These are phyloP conservation scores for Micractinium sp. DNA, from an alignment of 139 green algal genomes.

Conservation along the genomic window DNA sequence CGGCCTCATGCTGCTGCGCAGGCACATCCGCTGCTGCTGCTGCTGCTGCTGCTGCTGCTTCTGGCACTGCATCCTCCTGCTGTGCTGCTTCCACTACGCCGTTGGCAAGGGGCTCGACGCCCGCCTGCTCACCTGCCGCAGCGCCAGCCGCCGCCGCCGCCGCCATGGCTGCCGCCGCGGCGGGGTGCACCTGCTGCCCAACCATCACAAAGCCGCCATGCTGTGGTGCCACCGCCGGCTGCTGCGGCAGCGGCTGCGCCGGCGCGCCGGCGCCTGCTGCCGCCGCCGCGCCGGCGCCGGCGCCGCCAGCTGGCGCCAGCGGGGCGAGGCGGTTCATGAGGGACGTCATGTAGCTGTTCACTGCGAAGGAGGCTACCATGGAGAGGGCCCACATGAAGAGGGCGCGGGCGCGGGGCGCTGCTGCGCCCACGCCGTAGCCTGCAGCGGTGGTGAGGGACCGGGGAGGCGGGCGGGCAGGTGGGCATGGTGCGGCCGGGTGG, in stretches of 20 bases:
- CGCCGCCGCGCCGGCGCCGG: not conserved
- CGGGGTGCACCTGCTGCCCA: constrained; percentile 11
- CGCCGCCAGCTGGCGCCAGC: not conserved
- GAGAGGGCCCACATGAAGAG: not conserved
- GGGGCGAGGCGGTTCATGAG: constrained; percentile 12
- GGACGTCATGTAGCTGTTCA: constrained; percentile 7
- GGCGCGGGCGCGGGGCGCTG: constrained; percentile 2
- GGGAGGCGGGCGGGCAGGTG: not conserved
- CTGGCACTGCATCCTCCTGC: not conserved
- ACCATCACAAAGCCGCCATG: constrained; percentile 1
- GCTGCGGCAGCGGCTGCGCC: not conserved
- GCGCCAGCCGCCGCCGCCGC: not conserved
- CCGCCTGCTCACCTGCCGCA: not conserved
- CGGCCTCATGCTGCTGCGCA: not conserved
- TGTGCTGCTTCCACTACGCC: too few species aligned
- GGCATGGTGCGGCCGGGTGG: not conserved
- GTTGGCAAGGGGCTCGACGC: not conserved
- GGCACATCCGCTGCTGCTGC: not conserved
- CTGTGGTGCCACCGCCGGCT: not conserved
- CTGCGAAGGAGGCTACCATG: not conserved
- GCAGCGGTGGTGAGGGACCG: not conserved
- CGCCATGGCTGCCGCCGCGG: not conserved
- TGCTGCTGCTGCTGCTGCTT: not conserved
- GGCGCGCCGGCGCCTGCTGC: not conserved
- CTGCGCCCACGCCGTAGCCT: constrained; percentile 38